Evolutionary conservation across 2,329 filamentous ascomycete genomes (phyloP), one percentile per base, ranked within the genome.

Genomic region (Lasiodiplodia hormozganensis): DNA sequence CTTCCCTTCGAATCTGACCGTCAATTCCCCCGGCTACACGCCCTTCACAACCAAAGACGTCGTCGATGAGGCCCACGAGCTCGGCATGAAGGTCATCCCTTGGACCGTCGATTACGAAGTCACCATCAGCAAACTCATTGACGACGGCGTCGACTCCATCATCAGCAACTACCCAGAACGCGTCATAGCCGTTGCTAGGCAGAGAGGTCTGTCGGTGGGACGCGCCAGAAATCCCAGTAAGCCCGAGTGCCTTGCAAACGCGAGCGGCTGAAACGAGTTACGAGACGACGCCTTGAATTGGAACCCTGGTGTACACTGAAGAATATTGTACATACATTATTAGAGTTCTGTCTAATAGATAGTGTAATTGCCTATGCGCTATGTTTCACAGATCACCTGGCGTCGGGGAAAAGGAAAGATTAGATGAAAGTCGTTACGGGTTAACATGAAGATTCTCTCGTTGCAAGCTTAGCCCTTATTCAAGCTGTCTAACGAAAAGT

Each of bases 51-150:
- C 70, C 10, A 64, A 65, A 40, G 69, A 71, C 49, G 65, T 74
- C 7, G 72, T 74, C 2, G 62, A 71, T n/a, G 69, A 69, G 60
- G 73, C 73, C 36, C 73, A 74, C 62, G 70, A 65, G 49, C 36
- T 70, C 53, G 73, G 72, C 12, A 71, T 74, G 72, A 43, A 69
- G 54, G 70, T 73, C 34, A 58, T 74, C 10, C 71, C 73, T n/a
- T 74, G 73, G 73, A 73, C 73, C 2, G 71, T 73, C 34, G 73
- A 74, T 58, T 65, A 72, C 64, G 73, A 74, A 51, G 69, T 69
- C 14, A 72, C 70, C 34, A 72, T 74, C 14, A 57, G 68, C 25
- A 74, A 74, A 62, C 36, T 74, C 57, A 70, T 74, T 14, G 65
- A 56, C 43, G 66, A 69, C 28, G 66, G 69, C 16, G 69, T 58